A percentile compares a stretch with the other conserved stretches of the same genome.
These are phyloP conservation scores for Eucalyptus albens DNA, from an alignment of 345 rosid species.

Conservation along the genomic window DNA sequence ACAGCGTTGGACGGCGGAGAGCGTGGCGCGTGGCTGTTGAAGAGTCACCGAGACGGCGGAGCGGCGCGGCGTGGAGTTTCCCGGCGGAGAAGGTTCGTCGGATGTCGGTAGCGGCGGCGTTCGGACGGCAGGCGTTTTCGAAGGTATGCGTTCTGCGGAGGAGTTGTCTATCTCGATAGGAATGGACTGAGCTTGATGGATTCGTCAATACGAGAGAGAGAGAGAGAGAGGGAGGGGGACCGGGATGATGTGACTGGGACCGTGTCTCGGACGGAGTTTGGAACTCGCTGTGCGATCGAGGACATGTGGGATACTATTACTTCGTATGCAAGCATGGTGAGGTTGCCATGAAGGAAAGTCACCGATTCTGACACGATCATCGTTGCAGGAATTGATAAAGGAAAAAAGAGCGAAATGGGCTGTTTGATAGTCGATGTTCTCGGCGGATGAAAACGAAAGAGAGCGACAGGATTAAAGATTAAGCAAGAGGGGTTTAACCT, in stretches of 20 bases:
- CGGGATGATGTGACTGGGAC: not conserved
- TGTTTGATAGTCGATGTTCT: not conserved
- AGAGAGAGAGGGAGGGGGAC: not conserved
- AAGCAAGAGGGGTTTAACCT: conserved; percentile 1
- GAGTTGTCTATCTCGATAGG: not conserved
- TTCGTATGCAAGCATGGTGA: conserved; percentile 53
- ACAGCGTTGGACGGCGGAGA: not conserved
- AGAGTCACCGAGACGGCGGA: not conserved
- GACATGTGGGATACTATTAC: conserved; percentile 4
- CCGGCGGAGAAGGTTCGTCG: not conserved
- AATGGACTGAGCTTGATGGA: not conserved
- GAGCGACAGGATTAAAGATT: not conserved
- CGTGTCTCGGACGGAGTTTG: not conserved
- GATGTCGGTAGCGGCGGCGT: not conserved
- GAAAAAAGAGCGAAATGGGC: not conserved
- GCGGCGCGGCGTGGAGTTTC: not conserved
- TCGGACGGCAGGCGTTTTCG: not conserved
- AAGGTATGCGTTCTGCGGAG: not conserved
- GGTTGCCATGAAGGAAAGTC: conserved; percentile 19
- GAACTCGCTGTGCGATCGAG: not conserved
- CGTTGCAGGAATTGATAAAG: conserved; percentile 8
- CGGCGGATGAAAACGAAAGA: not conserved
- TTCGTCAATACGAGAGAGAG: not conserved
- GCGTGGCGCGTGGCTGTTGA: not conserved
- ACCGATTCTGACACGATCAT: conserved; percentile 13